phyloP scores from a whole-genome alignment of 768 basidiomycete species.

The Lactarius sp. region DNA sequence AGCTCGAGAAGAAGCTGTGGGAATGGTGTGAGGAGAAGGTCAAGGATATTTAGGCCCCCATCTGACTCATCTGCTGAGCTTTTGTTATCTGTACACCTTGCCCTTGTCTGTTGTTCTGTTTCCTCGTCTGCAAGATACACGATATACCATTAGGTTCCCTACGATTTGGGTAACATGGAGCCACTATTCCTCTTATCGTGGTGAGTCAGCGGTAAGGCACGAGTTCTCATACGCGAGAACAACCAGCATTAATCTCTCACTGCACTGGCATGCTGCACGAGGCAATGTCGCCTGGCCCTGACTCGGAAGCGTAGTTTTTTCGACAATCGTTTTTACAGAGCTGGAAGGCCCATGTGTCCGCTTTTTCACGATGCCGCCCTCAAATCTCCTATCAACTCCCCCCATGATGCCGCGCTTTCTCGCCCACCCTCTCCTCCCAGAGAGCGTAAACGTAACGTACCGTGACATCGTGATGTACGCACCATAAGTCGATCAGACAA shows the following conservation, averaged over 20 bases:
- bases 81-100: neutral
- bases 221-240: neutral
- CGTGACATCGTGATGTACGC: too few species aligned
- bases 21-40: constrained; percentile 8
- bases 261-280: neutral
- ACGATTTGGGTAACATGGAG: neutral
- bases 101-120: neutral
- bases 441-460: too few species aligned
- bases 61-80: too few species aligned
- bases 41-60: neutral
- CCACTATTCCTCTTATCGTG: neutral
- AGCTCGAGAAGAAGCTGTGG: neutral
- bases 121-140: neutral
- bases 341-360: too few species aligned
- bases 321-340: too few species aligned
- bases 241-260: neutral
- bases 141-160: neutral
- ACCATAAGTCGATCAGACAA: too few species aligned
- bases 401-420: too few species aligned
- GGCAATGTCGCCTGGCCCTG: too few species aligned
- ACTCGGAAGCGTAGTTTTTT: too few species aligned
- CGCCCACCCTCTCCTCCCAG: too few species aligned
- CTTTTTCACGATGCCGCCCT: too few species aligned
- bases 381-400: too few species aligned
- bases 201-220: neutral